Conservation (phyloP, 768 basidiomycete genomes). For the Agaricus blazei region DNA sequence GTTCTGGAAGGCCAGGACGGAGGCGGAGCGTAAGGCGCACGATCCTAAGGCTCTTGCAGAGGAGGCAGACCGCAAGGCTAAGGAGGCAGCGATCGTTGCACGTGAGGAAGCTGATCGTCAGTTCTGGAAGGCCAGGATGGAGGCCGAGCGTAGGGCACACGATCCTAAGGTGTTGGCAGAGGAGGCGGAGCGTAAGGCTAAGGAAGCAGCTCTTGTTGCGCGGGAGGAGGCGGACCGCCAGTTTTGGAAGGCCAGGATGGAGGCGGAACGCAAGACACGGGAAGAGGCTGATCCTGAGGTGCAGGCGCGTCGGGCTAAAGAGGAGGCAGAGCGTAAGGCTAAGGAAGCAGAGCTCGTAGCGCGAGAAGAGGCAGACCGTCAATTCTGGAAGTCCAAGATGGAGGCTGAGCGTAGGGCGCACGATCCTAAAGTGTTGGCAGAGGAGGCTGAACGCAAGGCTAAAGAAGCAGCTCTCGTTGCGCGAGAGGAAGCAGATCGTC, state of each 20-base stretch:
- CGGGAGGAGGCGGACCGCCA: too few species aligned
- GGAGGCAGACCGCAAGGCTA: not conserved
- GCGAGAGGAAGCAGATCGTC: not conserved
- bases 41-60: not conserved
- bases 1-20: not conserved
- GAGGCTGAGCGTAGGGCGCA: not conserved
- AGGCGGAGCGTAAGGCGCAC: not conserved
- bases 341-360: not conserved
- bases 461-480: constrained; percentile 1
- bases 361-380: not conserved
- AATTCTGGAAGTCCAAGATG: not conserved
- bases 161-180: too few species aligned
- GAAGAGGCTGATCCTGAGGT: not conserved
- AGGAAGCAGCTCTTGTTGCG: too few species aligned
- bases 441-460: not conserved
- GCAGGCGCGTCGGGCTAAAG: not conserved
- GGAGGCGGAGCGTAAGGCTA: too few species aligned
- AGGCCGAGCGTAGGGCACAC: not conserved
- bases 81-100: too few species aligned
- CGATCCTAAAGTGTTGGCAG: not conserved
- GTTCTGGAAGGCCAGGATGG: not conserved
- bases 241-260: not conserved
- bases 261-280: constrained; percentile 1
- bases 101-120: too few species aligned
- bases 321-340: not conserved